These are phyloP conservation scores for Xerocomellus amylosporus DNA, from an alignment of 768 basidiomycete species.

Conservation along the genomic window DNA sequence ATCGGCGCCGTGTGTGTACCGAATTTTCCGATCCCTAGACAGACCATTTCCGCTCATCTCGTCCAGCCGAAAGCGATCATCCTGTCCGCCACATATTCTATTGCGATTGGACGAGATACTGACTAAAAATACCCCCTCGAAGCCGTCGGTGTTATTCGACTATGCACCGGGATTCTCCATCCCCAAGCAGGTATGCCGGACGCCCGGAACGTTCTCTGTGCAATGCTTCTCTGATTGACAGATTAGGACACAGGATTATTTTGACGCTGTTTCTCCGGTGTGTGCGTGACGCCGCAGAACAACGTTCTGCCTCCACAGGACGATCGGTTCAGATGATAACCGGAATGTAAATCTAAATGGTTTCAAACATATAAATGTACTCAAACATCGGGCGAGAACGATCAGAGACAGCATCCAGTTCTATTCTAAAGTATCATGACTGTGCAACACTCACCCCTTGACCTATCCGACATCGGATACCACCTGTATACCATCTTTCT, in stretches of 20 bases:
- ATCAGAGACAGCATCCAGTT: neutral
- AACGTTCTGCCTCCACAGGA: neutral
- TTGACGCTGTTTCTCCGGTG: neutral
- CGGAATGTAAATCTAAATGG: neutral
- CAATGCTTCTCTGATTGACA: neutral
- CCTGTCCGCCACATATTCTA: neutral
- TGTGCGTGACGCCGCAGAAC: neutral
- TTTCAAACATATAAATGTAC: conserved; percentile 4
- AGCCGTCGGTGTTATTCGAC: neutral
- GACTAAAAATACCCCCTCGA: no score
- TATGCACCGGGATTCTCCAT: neutral
- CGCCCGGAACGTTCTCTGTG: neutral
- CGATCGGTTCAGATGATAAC: conserved; percentile 1
- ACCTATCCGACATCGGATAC: conserved; percentile 17
- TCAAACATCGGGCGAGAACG: neutral
- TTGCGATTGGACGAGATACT: no score
- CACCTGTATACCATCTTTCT: conserved; percentile 35
- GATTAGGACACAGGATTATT: neutral
- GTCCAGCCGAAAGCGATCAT: neutral
- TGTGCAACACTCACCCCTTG: conserved; percentile 6
- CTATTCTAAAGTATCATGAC: conserved; percentile 13
- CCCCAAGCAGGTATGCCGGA: no score
- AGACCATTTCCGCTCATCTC: neutral
- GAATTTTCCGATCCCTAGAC: neutral
- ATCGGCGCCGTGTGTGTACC: neutral